Conservation (phyloP, 225 moss, liverwort and hornwort species). For the Sphagnum tenellum region DNA sequence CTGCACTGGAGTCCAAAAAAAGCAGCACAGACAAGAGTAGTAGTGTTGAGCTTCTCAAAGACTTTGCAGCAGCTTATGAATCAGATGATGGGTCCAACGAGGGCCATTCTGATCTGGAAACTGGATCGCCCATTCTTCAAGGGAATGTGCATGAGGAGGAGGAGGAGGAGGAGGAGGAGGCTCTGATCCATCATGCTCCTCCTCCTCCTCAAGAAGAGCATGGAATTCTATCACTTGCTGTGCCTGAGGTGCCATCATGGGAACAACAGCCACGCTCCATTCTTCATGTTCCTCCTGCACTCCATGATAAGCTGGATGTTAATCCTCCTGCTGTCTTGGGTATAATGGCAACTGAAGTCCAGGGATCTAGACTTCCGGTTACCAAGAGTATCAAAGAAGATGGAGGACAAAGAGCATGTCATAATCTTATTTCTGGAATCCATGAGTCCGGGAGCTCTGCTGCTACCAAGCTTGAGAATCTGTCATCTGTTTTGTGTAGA, state of each 20-base stretch:
- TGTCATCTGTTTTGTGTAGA: too few relatives aligned
- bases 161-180: conserved; percentile 18
- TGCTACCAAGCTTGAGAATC: too few relatives aligned
- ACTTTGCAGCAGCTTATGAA: too few relatives aligned
- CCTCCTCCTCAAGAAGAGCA: conserved; percentile 12
- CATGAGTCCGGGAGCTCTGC: too few relatives aligned
- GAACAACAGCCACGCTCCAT: conserved; percentile 3
- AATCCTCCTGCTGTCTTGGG: conserved; percentile 6
- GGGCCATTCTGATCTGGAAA: too few relatives aligned
- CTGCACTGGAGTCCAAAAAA: conserved; percentile 5
- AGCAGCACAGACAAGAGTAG: conserved; percentile 19
- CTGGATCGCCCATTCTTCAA: too few relatives aligned
- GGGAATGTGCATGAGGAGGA: background rate
- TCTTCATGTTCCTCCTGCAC: conserved; percentile 16
- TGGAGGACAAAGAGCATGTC: too few relatives aligned
- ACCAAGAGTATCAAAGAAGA: too few relatives aligned
- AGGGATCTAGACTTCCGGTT: conserved; percentile 9
- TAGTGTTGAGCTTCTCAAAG: conserved; percentile 11
- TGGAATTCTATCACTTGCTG: conserved; percentile 21
- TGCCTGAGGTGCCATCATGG: conserved; percentile 14
- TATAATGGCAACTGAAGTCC: conserved; percentile 5
- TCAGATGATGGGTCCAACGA: too few relatives aligned
- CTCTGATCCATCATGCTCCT: conserved; percentile 17
- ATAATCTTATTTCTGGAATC: too few relatives aligned
- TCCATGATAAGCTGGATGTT: conserved; percentile 9